A percentile compares a stretch with the other conserved stretches of the same genome.
phyloP scores from a whole-genome alignment of 2,329 filamentous ascomycete genomes.

The Ilyonectria destructans region DNA sequence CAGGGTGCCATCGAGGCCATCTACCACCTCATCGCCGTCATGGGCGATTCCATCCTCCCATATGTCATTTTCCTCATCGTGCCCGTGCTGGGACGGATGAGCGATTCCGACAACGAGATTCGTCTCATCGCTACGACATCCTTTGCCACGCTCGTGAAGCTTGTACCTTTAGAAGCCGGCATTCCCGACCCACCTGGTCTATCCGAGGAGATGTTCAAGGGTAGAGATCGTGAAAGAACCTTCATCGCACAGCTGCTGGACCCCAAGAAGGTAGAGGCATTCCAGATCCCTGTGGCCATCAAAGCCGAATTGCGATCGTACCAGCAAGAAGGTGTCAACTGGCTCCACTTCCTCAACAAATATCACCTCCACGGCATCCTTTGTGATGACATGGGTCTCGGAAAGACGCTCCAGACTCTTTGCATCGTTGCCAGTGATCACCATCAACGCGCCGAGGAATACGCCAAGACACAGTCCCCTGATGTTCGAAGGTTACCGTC shows the following conservation, averaged over 20 bases:
- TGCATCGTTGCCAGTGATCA: conserved; percentile 99
- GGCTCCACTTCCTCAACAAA: conserved; percentile 97
- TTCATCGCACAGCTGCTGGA: conserved; percentile 98
- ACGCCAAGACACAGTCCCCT: conserved; percentile 82
- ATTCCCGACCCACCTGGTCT: conserved; percentile 97
- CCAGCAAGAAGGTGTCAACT: conserved; percentile 98
- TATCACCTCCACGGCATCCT: conserved; percentile 98
- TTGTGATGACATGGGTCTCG: conserved; percentile 99
- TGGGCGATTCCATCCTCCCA: conserved; percentile 95
- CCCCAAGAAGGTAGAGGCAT: conserved; percentile 95
- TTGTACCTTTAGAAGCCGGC: conserved; percentile 96
- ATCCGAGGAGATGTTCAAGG: conserved; percentile 88
- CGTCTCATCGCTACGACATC: conserved; percentile 95
- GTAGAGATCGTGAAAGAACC: conserved; percentile 93
- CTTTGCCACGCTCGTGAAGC: conserved; percentile 96
- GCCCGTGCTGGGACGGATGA: conserved; percentile 97
- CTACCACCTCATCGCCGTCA: conserved; percentile 97
- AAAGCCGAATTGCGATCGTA: conserved; percentile 97
- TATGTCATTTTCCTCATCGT: conserved; percentile 99
- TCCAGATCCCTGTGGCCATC: conserved; percentile 94
- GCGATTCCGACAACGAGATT: conserved; percentile 96
- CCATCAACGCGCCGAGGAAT: conserved; percentile 93
- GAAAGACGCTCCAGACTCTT: conserved; percentile 96
- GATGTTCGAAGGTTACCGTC: conserved; percentile 89
- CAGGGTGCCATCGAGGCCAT: conserved; percentile 96